Percentiles rank a stretch among this genome's conserved stretches.
Conservation (phyloP, 805 yeast species). For the Vanderwaltozyma polyspora region DNA sequence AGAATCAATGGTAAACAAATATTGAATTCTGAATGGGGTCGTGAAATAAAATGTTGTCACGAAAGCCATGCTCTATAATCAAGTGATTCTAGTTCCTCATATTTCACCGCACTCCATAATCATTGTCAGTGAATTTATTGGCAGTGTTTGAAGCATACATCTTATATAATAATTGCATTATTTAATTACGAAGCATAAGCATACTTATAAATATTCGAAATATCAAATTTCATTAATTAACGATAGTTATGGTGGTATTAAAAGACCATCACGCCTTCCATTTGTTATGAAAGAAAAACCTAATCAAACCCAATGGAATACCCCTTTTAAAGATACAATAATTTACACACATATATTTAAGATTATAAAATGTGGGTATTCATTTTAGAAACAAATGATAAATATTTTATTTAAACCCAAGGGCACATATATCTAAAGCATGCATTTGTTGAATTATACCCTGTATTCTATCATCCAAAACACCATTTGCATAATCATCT, state of each 20-base stretch:
- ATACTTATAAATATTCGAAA: background rate
- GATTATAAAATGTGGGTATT: too few species aligned
- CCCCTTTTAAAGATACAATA: too few species aligned
- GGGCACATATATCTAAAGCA: constrained; percentile 54
- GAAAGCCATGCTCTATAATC: constrained; percentile 35
- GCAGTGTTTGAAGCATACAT: too few species aligned
- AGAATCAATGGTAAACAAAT: constrained; percentile 83
- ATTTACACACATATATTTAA: background rate
- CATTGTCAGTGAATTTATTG: background rate
- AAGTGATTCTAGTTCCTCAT: background rate
- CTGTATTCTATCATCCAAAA: constrained; percentile 58
- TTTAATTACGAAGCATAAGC: background rate
- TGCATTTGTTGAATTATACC: constrained; percentile 63
- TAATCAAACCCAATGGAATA: too few species aligned
- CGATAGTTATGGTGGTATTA: too few species aligned
- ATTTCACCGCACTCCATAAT: background rate
- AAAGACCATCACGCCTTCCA: too few species aligned
- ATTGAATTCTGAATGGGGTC: constrained; percentile 89
- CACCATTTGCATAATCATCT: constrained; percentile 78
- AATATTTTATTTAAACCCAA: constrained; percentile 41
- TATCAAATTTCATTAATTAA: too few species aligned
- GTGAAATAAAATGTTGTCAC: constrained; percentile 72
- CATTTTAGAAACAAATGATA: too few species aligned
- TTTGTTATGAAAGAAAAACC: too few species aligned
- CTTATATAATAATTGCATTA: too few species aligned